These are phyloP conservation scores for Discostella stelligeroides DNA, from an alignment of 108 stramenopile genomes.

Conservation along the genomic window DNA sequence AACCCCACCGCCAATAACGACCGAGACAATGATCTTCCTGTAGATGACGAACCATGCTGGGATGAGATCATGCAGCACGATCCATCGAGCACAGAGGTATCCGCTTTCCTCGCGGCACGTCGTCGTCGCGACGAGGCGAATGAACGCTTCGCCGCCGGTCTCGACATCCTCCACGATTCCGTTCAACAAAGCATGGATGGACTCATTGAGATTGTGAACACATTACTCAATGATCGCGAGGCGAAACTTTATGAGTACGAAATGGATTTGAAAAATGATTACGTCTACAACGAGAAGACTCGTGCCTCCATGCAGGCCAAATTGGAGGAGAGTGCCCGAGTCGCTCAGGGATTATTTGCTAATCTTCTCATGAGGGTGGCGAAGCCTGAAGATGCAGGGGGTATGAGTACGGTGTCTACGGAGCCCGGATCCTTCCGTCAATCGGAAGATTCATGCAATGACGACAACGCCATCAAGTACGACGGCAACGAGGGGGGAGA, in stretches of 20 bases:
- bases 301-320: constrained; percentile 46
- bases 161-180: constrained; percentile 42
- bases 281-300: constrained; percentile 36
- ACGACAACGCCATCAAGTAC: constrained; percentile 1
- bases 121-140: constrained; percentile 30
- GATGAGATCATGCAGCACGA: constrained; percentile 34
- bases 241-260: constrained; percentile 43
- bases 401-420: background rate
- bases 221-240: constrained; percentile 26
- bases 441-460: constrained; percentile 5
- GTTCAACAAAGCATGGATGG: constrained; percentile 32
- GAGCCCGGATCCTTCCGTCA: constrained; percentile 9
- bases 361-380: constrained; percentile 53
- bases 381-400: constrained; percentile 23
- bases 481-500: constrained; percentile 2
- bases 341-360: constrained; percentile 49
- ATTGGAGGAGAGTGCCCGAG: constrained; percentile 45
- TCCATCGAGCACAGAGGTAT: constrained; percentile 38
- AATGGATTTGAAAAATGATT: constrained; percentile 37
- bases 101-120: constrained; percentile 31
- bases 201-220: constrained; percentile 33
- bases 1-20: background rate
- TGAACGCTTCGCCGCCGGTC: constrained; percentile 37
- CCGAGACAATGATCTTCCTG: constrained; percentile 25
- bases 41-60: constrained; percentile 48